Percentiles rank a stretch among this genome's conserved stretches.
These are phyloP conservation scores for Penicillium sp. DNA, from an alignment of 2,329 filamentous ascomycete genomes.

Conservation along the genomic window DNA sequence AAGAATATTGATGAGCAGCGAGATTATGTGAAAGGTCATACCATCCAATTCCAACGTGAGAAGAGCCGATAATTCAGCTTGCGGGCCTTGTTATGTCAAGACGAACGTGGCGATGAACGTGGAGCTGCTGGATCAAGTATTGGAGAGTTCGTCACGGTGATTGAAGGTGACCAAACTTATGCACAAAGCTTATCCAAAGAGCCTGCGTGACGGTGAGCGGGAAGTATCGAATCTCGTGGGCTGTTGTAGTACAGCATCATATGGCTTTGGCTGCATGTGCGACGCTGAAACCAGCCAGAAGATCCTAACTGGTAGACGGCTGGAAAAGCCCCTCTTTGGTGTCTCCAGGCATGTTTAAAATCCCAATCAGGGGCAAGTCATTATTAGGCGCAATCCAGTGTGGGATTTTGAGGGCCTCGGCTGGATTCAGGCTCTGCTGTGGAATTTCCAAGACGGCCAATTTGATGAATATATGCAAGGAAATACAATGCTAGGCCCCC, in stretches of 20 bases:
- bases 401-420: too few relatives aligned
- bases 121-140: neutral
- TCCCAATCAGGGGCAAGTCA: too few relatives aligned
- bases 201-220: neutral
- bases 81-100: neutral
- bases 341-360: too few relatives aligned
- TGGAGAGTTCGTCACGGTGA: neutral
- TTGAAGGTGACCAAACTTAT: neutral
- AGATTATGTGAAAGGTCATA: neutral
- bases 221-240: neutral
- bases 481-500: neutral
- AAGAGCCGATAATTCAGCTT: neutral
- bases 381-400: too few relatives aligned
- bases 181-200: neutral
- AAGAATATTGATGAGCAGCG: too few relatives aligned
- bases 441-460: neutral
- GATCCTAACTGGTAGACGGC: neutral
- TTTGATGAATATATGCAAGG: neutral
- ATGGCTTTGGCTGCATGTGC: neutral
- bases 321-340: neutral
- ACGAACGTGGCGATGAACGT: neutral
- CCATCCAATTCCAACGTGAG: neutral
- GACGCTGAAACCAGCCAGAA: neutral
- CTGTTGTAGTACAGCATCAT: neutral
- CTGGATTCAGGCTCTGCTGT: neutral